Conservation (phyloP, 495 filamentous ascomycete species). For the Hyaloscypha hepaticicola region DNA sequence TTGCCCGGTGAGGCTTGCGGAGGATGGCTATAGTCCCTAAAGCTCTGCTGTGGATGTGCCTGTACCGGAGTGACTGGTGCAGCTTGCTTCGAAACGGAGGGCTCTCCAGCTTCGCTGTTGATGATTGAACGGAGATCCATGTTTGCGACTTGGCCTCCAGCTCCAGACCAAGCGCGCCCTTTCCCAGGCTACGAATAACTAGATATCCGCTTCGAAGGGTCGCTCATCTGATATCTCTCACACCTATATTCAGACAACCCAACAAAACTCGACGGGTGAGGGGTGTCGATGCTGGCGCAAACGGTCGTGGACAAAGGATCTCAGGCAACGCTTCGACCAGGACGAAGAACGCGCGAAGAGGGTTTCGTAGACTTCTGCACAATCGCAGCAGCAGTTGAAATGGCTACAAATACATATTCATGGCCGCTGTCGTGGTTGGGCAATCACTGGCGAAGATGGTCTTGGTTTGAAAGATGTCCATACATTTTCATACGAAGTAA, state of each 20-base stretch:
- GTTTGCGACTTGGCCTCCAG: slow-evolving; percentile 31
- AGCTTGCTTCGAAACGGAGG: slow-evolving; percentile 31
- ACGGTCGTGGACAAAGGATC: slow-evolving; percentile 17
- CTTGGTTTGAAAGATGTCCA: slow-evolving; percentile 11
- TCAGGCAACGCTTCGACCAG: slow-evolving; percentile 8
- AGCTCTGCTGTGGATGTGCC: slow-evolving; percentile 39
- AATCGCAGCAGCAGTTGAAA: not conserved
- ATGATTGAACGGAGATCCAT: slow-evolving; percentile 61
- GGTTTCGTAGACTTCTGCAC: slow-evolving; percentile 10
- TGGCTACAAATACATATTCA: not conserved
- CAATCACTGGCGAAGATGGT: slow-evolving; percentile 9
- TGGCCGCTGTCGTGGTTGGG: slow-evolving; percentile 9
- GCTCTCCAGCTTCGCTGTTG: slow-evolving; percentile 45
- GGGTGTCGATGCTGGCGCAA: slow-evolving; percentile 25
- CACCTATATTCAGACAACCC: not conserved
- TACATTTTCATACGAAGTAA: slow-evolving; percentile 19
- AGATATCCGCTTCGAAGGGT: slow-evolving; percentile 12
- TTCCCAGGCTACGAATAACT: slow-evolving; percentile 25
- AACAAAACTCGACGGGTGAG: slow-evolving; percentile 9
- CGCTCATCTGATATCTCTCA: slow-evolving; percentile 26
- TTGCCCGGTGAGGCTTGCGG: slow-evolving; percentile 44
- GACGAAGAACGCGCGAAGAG: not conserved
- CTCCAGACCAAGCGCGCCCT: slow-evolving; percentile 31
- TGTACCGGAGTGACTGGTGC: slow-evolving; percentile 51
- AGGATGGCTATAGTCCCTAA: slow-evolving; percentile 47